Evolutionary conservation across 2,329 filamentous ascomycete genomes (phyloP), one percentile per base, ranked within the genome.

Genomic region (Aspergillus clavatus): DNA sequence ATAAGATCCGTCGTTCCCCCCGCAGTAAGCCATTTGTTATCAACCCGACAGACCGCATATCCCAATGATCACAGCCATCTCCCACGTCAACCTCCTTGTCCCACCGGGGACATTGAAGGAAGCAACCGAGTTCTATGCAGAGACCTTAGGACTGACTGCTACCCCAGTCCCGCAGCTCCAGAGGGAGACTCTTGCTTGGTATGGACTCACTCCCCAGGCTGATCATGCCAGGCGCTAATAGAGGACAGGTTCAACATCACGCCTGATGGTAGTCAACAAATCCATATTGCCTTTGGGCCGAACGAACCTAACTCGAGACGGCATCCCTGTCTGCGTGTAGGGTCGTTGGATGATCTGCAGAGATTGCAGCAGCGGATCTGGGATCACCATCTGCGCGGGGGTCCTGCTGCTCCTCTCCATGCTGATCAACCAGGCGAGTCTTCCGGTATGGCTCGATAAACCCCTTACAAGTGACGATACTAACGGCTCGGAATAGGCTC

Each of bases 291-390:
- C 0, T 52, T 58, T 43, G 76, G 75, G 0, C 55, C 66, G 1
- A 72, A 72, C 24, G 67, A 73, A 19, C 54, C 62, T 1, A 39
- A 48, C 4, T 74, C 75, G 0, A 65, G 66, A 2, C 70, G 78
- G 2, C 81, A 84, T 53, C 78, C 79, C 3, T 84, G 81, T 61
- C 83, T 84, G 54, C 72, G 69, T 28, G 54, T 83, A 2, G 69
- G 61, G 1, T 73, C 68, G 10, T 61, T 56, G 1, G 74, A 79
- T 22, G 69, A 70, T n/a, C 61, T 84, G 38, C 52, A 70, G 8
- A 55, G 60, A 46, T 56, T 83, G 51, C 72, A 76, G 53, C 55
- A 65, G 47, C 66, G 63, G 38, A 69, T 83, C 12, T 80, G 72
- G 66, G 72, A 72, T 28, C 80, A 83, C 59, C 70, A 69, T 50